phyloP scores from a whole-genome alignment of 106 monocot species.

The Apostasia ramifera region DNA sequence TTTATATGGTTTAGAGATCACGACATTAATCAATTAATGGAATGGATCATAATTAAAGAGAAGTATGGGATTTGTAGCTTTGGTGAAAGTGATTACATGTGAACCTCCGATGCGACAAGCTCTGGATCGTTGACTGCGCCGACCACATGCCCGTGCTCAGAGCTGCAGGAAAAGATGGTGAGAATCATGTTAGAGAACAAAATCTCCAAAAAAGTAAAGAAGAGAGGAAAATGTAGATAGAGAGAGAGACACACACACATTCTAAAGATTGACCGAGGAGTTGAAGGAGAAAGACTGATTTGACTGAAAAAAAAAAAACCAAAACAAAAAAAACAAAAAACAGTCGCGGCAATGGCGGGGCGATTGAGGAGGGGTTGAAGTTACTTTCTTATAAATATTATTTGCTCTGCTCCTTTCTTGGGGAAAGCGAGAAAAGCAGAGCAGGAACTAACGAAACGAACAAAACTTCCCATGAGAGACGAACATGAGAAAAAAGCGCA shows the following conservation, averaged over 20 bases:
- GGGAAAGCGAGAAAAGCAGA: neutral
- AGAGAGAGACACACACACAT: too few species aligned
- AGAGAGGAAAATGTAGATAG: too few species aligned
- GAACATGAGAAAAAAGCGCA: neutral
- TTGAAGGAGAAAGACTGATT: neutral
- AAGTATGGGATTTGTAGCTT: neutral
- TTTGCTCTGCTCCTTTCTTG: too few species aligned
- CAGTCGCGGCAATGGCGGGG: too few species aligned
- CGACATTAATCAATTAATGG: too few species aligned
- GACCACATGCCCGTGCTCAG: neutral
- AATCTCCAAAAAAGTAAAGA: too few species aligned
- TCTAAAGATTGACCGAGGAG: too few species aligned
- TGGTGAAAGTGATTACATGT: conserved; percentile 4
- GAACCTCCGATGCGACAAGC: conserved; percentile 12
- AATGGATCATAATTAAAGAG: neutral
- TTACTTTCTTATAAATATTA: too few species aligned
- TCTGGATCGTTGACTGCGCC: conserved; percentile 23
- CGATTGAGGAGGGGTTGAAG: too few species aligned
- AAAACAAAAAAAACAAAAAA: too few species aligned
- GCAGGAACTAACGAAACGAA: neutral
- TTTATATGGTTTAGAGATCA: too few species aligned
- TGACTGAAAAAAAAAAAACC: neutral
- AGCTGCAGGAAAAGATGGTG: neutral
- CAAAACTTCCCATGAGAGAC: neutral
- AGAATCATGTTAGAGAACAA: neutral